Base-by-base conservation (phyloP, 352 stramenopile species). In the Phytophthora sp. region DNA sequence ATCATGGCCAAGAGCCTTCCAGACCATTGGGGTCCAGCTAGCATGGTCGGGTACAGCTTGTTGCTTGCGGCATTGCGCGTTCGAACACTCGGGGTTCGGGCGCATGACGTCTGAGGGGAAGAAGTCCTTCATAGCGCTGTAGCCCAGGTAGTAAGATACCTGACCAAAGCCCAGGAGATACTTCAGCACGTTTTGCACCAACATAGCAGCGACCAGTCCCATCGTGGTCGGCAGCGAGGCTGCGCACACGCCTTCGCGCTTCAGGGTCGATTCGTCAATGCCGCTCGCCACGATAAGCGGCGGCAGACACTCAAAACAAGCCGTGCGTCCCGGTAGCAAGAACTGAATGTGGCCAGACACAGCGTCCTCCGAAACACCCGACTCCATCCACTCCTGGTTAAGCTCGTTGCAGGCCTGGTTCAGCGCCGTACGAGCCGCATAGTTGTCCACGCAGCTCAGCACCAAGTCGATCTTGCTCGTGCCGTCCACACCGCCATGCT, bases 371-470 rank as follows among this genome's bases (percentile, higher is more conserved):
- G 84, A 94, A 46, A 97, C 89, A 5, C 89, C 89, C 46, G 84
- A 95, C 71, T 97, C 89, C 88, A 97, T 96, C 89, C 89, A 97
- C 21, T 73, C 70, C 55, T 92, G 83, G 54, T 93, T 88, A 17
- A 92, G 72, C 65, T 96, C 87, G 43, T 92, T 96, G 60, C 89
- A 96, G 38, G 87, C 88, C 58, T 94, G 81, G 59, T 97, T 97
- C 42, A 97, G 77, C 12, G 88, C 77, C 53, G 88, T 95, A 10
- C 89, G 82, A 0, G 89, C 89, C 9, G 85, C 86, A 58, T 96
- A 97, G 65, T 97, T 97, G 79, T 97, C 89, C 31, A 97, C 89
- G 55, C 89, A 97, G 56, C 82, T 93, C 18, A 97, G 76, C 35
- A 97, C 88, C 15, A 97, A 54, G 58, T 96, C 84, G 26, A 97